Percentiles rank a stretch among this genome's conserved stretches.
These are phyloP conservation scores for Clonostachys byssicola DNA, from an alignment of 2,329 filamentous ascomycete genomes.

Conservation along the genomic window DNA sequence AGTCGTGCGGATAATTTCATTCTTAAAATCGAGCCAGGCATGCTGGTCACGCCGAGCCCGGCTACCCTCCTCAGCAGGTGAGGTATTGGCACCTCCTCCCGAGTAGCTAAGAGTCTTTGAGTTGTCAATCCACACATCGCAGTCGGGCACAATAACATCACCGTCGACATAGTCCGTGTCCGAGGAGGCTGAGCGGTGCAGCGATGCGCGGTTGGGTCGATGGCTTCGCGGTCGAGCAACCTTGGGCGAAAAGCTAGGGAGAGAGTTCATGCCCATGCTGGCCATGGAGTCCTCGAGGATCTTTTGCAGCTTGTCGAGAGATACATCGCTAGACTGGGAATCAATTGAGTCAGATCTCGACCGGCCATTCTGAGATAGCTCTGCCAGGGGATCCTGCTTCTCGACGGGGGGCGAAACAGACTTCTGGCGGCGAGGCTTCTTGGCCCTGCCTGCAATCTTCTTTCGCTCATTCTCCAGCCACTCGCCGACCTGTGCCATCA, in stretches of 20 bases:
- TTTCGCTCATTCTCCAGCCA: constrained; percentile 81
- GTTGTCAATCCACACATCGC: constrained; percentile 84
- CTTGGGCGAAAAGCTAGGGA: constrained; percentile 25
- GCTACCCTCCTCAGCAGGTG: constrained; percentile 30
- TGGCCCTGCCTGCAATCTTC: constrained; percentile 50
- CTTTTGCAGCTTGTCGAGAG: constrained; percentile 74
- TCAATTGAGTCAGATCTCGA: constrained; percentile 50
- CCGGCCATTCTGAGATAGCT: not conserved
- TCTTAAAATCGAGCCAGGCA: constrained; percentile 84
- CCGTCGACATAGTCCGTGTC: constrained; percentile 83
- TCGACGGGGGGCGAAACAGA: constrained; percentile 27
- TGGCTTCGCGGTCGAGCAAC: constrained; percentile 33
- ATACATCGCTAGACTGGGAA: constrained; percentile 66
- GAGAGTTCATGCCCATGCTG: constrained; percentile 37
- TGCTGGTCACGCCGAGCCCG: constrained; percentile 48
- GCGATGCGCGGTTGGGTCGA: constrained; percentile 19
- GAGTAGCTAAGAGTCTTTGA: constrained; percentile 80
- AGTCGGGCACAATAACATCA: constrained; percentile 79
- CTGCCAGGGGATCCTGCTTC: constrained; percentile 8
- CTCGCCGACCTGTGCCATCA: constrained; percentile 71
- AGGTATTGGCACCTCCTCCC: constrained; percentile 40
- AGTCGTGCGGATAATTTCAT: constrained; percentile 81
- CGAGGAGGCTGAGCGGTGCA: constrained; percentile 57
- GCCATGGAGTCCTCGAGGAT: constrained; percentile 70
- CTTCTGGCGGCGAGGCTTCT: constrained; percentile 32